Percentiles rank a stretch among this genome's conserved stretches.
Evolutionary conservation across 345 rosid species (phyloP).

Genomic region (Corchorus capsularis): DNA sequence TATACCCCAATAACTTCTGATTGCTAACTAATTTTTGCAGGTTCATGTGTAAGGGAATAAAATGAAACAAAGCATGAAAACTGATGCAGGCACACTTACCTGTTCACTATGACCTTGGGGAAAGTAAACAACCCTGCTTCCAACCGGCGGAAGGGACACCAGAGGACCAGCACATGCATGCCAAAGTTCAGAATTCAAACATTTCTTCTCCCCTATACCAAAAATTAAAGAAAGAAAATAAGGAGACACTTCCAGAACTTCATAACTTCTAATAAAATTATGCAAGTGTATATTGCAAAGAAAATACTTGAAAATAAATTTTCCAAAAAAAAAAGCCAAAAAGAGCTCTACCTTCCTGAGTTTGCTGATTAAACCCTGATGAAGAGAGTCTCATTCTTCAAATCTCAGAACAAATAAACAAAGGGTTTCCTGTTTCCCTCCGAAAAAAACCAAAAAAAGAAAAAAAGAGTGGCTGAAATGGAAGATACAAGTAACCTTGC

Average conservation of each 20-base stretch:
- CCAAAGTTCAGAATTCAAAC: slow-evolving; percentile 96
- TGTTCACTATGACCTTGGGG: slow-evolving; percentile 99
- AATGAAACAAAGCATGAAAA: neutral
- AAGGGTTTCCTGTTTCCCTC: neutral
- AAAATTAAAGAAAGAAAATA: no score
- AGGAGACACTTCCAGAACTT: neutral
- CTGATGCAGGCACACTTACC: slow-evolving; percentile 38
- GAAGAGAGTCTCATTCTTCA: slow-evolving; percentile 81
- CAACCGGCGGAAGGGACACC: slow-evolving; percentile 89
- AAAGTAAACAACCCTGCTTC: slow-evolving; percentile 97
- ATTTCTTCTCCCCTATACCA: slow-evolving; percentile 75
- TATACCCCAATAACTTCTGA: neutral
- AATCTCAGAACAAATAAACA: neutral
- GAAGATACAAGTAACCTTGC: neutral
- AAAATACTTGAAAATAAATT: neutral
- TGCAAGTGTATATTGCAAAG: neutral
- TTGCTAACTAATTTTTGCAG: neutral
- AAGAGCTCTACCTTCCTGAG: slow-evolving; percentile 69
- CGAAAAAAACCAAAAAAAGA: neutral
- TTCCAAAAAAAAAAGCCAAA: neutral
- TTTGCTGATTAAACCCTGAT: slow-evolving; percentile 82
- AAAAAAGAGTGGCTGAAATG: neutral
- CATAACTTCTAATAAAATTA: neutral
- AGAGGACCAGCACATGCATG: slow-evolving; percentile 99
- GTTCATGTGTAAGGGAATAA: neutral